Percentiles rank a stretch among this genome's conserved stretches.
Conservation (phyloP, 768 basidiomycete genomes). For the Lactifluus hygrophoroides region DNA sequence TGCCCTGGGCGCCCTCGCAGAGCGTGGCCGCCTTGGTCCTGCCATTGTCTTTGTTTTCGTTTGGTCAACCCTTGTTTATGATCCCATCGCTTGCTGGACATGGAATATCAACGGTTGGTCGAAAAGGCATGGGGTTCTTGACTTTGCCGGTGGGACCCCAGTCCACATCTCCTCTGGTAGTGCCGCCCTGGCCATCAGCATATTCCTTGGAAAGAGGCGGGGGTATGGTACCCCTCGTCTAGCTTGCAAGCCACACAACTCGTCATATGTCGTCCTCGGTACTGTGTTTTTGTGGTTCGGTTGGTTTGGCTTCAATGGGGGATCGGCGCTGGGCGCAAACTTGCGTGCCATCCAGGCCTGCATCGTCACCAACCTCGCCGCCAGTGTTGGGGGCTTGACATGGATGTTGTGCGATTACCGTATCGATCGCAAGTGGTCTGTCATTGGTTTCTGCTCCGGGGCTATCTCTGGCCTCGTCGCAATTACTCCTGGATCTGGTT, state of each 20-base stretch:
- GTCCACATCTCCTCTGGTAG: conserved; percentile 94
- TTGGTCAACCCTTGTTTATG: conserved; percentile 86
- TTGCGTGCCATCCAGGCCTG: conserved; percentile 81
- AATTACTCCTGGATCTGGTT: conserved; percentile 81
- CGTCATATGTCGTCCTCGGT: conserved; percentile 87
- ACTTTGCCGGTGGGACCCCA: conserved; percentile 93
- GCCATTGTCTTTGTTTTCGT: conserved; percentile 82
- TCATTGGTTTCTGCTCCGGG: conserved; percentile 93
- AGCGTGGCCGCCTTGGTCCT: conserved; percentile 79
- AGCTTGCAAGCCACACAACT: conserved; percentile 92
- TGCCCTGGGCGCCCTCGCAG: conserved; percentile 88
- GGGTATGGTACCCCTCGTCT: conserved; percentile 89
- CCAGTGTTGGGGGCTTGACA: conserved; percentile 76
- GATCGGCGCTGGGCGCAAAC: conserved; percentile 83
- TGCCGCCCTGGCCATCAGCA: conserved; percentile 82
- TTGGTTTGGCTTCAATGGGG: conserved; percentile 96
- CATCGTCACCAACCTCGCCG: conserved; percentile 90
- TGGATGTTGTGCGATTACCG: conserved; percentile 97
- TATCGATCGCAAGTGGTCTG: conserved; percentile 87
- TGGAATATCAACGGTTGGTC: conserved; percentile 84
- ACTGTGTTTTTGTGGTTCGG: conserved; percentile 92
- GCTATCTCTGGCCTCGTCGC: conserved; percentile 87
- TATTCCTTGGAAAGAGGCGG: conserved; percentile 84
- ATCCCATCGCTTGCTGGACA: conserved; percentile 94
- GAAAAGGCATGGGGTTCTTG: conserved; percentile 69